Evolutionary conservation across 2,329 filamentous ascomycete genomes (phyloP).

Genomic region (Mollisia scopiformis): DNA sequence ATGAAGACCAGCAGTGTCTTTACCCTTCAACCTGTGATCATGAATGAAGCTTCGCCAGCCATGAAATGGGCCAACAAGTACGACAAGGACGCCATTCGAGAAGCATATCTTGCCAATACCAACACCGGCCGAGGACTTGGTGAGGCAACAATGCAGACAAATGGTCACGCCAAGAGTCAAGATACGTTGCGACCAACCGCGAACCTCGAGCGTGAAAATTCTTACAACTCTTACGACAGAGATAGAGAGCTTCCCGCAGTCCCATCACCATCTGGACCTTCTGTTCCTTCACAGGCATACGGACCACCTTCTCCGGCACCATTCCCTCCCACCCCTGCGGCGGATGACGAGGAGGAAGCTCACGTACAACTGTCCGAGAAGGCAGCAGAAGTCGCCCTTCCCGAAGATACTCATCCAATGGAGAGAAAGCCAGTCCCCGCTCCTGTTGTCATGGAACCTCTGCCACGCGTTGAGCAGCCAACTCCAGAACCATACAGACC

Average conservation of each 20-base stretch:
- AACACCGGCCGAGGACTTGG: constrained; percentile 70
- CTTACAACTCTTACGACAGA: background rate
- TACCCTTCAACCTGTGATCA: constrained; percentile 82
- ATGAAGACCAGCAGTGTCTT: constrained; percentile 88
- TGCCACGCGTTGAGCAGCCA: constrained; percentile 25
- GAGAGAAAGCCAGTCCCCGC: constrained; percentile 23
- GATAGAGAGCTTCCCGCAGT: constrained; percentile 31
- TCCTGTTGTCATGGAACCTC: too few relatives aligned
- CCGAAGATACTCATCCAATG: constrained; percentile 27
- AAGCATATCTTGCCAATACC: constrained; percentile 79
- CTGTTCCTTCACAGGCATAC: constrained; percentile 46
- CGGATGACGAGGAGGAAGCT: constrained; percentile 21
- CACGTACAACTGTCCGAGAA: constrained; percentile 39
- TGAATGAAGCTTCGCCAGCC: constrained; percentile 86
- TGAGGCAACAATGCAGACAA: constrained; percentile 48
- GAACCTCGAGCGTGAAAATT: constrained; percentile 18
- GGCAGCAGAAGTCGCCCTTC: constrained; percentile 30
- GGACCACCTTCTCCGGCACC: constrained; percentile 26
- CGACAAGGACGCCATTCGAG: constrained; percentile 84
- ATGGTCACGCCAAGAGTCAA: constrained; percentile 36
- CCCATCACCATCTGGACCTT: constrained; percentile 40
- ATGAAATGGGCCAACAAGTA: constrained; percentile 98
- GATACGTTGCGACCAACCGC: constrained; percentile 28
- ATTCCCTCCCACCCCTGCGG: constrained; percentile 28
- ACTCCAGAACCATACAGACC: constrained; percentile 25